Evolutionary conservation across 768 basidiomycete genomes (phyloP), one percentile per base, ranked within the genome.

Genomic region (Fomitopsis pulvina): DNA sequence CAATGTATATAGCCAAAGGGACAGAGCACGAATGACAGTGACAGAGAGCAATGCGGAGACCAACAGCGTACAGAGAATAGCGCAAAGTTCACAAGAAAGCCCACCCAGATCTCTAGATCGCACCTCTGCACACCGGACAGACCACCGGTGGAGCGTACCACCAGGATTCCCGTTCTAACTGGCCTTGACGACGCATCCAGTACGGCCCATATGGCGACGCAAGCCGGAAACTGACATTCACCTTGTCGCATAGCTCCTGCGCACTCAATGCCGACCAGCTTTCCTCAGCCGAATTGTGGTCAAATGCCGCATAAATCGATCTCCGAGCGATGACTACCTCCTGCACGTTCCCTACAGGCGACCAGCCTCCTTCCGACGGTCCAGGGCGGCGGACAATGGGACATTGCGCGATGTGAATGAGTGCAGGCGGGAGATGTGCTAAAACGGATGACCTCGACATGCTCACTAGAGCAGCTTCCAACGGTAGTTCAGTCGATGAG

Each of bases 271-370:
- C 20, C 16, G 27, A 39, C 21, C 2, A 2, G 11, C 22, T 14
- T 2, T 30, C 46, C 9, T 21, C 46, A 14, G 4, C 21, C 18
- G 2, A 30, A 9, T 10, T 12, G 14, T 38, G 38, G 32, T 53
- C 52, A 40, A 59, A 32, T 1, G 57, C 57, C 25, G 50, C 52
- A 45, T 59, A 56, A 12, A 59, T 48, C 44, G 54, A 28, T 14
- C 54, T 50, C 20, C 57, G 57, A 0, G 57, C 57, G 43, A 56
- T 50, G 39, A 48, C 52, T 30, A 56, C 57, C 47, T 59, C 57
- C 10, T 45, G 22, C 45, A 56, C 57, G 41, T 59, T 59, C 16
- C 57, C 57, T 32, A 52, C 46, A 5, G 57, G 52, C 21, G 20
- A 25, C 48, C 52, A 56, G 14, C 52, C 52, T 20, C 22, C 14